Conservation (phyloP, 2,329 filamentous ascomycete species). For the Hypomyces rosellus region DNA sequence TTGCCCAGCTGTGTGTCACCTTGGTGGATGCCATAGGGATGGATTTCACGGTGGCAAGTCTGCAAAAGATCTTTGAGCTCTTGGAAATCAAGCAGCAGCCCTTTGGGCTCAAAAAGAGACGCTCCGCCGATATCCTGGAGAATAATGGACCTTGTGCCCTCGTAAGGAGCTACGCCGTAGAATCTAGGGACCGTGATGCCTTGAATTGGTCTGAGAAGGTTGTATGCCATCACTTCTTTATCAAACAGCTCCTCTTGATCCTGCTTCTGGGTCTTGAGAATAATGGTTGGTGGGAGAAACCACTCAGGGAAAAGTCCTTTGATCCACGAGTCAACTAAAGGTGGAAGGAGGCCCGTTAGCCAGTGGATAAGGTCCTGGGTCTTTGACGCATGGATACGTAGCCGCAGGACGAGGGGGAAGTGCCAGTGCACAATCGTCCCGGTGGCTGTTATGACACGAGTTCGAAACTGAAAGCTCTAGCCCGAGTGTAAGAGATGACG, state of each 20-base stretch:
- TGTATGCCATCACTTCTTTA: background rate
- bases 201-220: background rate
- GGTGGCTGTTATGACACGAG: no score
- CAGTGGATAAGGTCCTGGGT: no score
- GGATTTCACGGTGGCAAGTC: background rate
- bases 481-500: no score
- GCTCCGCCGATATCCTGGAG: constrained; percentile 1
- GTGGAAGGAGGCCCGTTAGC: no score
- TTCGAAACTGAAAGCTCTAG: no score
- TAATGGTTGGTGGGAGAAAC: background rate
- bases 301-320: background rate
- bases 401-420: no score
- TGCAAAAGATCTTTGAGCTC: background rate
- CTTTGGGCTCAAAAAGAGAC: background rate
- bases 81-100: background rate
- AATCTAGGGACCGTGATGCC: background rate
- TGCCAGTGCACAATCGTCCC: no score
- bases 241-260: background rate
- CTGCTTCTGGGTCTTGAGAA: background rate
- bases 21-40: background rate
- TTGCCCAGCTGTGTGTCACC: background rate
- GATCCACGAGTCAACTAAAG: no score
- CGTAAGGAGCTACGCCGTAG: background rate
- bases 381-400: no score
- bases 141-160: background rate